Conservation (phyloP, 208 protist species). For the Acanthamoeba pearcei region DNA sequence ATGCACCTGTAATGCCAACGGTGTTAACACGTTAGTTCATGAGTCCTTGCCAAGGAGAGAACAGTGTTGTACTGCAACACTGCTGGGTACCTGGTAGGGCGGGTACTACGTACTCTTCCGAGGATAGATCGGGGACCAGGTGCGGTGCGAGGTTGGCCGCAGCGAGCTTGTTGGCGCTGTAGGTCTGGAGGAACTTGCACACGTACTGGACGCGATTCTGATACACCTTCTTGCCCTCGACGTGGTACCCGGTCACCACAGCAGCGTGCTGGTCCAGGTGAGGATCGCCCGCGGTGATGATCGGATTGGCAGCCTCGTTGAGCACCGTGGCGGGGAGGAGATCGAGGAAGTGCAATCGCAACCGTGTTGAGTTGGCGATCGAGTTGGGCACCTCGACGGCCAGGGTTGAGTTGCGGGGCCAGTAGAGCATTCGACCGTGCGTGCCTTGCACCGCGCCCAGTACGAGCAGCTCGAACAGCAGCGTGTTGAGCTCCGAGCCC, state of each 20-base stretch:
- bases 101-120: not conserved
- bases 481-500: slow-evolving; percentile 28
- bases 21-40: too few species aligned
- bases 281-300: not conserved
- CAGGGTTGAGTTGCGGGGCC: not conserved
- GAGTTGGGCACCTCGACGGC: slow-evolving; percentile 70
- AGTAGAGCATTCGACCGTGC: not conserved
- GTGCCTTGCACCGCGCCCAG: not conserved
- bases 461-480: slow-evolving; percentile 69
- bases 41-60: too few species aligned
- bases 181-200: slow-evolving; percentile 58
- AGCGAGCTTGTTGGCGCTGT: not conserved
- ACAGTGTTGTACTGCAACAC: not conserved
- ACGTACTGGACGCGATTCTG: slow-evolving; percentile 73
- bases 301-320: slow-evolving; percentile 42
- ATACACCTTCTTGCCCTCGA: not conserved
- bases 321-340: not conserved
- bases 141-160: not conserved
- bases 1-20: slow-evolving; percentile 2
- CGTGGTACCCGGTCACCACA: not conserved
- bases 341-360: slow-evolving; percentile 39
- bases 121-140: not conserved
- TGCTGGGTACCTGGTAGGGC: not conserved
- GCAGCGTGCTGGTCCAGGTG: too few species aligned
- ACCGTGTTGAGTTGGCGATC: slow-evolving; percentile 4